A percentile compares a stretch with the other conserved stretches of the same genome.
phyloP scores from a whole-genome alignment of 2,329 filamentous ascomycete genomes.

The Malbranchea cinnamomea region DNA sequence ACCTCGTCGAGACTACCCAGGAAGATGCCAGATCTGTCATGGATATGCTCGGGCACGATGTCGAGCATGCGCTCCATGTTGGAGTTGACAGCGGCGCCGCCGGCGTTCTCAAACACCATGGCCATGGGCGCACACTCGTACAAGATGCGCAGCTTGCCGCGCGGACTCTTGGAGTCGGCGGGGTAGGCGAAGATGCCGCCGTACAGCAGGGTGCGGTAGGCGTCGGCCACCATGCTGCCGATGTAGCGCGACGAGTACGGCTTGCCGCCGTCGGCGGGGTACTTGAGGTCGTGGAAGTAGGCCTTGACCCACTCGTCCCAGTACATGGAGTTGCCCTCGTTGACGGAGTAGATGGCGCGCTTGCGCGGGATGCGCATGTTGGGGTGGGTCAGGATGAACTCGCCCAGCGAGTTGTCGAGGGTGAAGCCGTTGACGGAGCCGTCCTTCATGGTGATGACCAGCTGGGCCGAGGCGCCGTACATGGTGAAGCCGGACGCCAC shows the following conservation, averaged over 20 bases:
- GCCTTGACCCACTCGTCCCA: constrained; percentile 78
- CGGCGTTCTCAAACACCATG: constrained; percentile 96
- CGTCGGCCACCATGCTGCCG: constrained; percentile 95
- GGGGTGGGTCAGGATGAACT: constrained; percentile 97
- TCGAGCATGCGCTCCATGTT: constrained; percentile 83
- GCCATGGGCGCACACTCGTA: constrained; percentile 99
- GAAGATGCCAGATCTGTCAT: constrained; percentile 91
- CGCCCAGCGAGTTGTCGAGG: constrained; percentile 86
- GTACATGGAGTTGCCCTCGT: constrained; percentile 95
- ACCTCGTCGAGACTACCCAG: constrained; percentile 90
- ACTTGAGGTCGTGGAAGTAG: constrained; percentile 84
- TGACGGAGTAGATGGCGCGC: constrained; percentile 88
- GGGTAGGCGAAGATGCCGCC: constrained; percentile 97
- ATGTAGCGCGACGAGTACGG: constrained; percentile 95
- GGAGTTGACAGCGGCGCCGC: constrained; percentile 81
- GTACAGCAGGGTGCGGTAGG: constrained; percentile 88
- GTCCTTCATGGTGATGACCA: constrained; percentile 93
- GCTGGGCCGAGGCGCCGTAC: constrained; percentile 93
- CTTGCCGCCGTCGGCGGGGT: constrained; percentile 54
- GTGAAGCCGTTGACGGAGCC: constrained; percentile 94
- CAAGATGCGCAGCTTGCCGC: constrained; percentile 91
- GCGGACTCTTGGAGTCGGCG: constrained; percentile 93
- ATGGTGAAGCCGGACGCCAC: constrained; percentile 97
- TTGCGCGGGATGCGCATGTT: constrained; percentile 74
- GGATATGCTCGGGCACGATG: constrained; percentile 79